These are phyloP conservation scores for Aspergillus pseudotamarii DNA, from an alignment of 2,329 filamentous ascomycete species.

Conservation along the genomic window DNA sequence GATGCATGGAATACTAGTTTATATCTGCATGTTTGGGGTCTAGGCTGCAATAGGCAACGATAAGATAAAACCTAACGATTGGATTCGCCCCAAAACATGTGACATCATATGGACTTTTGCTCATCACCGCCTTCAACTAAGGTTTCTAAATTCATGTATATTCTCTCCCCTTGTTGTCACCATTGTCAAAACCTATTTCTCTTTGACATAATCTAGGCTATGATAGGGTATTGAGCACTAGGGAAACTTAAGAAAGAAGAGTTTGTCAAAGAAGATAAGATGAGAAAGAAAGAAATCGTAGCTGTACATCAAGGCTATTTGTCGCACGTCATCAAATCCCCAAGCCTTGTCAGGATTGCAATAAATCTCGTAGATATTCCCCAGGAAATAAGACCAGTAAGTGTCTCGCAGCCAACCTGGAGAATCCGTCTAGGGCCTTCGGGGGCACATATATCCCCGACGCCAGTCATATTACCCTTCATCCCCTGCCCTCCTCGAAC, in stretches of 20 bases:
- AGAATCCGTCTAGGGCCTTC: constrained; percentile 44
- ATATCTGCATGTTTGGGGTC: constrained; percentile 5
- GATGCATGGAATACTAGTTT: background rate
- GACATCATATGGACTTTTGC: constrained; percentile 22
- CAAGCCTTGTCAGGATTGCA: constrained; percentile 36
- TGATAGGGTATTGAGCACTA: background rate
- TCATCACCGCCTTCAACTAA: background rate
- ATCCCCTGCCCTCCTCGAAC: constrained; percentile 55
- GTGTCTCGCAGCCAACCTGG: constrained; percentile 41
- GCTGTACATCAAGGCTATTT: background rate
- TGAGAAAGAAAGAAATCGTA: background rate
- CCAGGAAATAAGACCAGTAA: constrained; percentile 40
- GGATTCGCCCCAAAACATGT: constrained; percentile 15
- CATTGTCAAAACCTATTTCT: constrained; percentile 9
- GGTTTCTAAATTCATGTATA: no score
- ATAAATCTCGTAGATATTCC: constrained; percentile 38
- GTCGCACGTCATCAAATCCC: constrained; percentile 24
- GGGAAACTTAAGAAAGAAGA: background rate
- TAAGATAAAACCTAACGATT: constrained; percentile 24
- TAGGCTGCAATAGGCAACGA: constrained; percentile 29
- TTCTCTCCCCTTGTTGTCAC: background rate
- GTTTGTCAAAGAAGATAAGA: background rate
- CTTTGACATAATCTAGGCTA: background rate
- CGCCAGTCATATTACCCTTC: constrained; percentile 54
- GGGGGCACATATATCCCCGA: constrained; percentile 52